Conservation (phyloP, 2,329 filamentous ascomycete genomes). For the Penicillium sp. region DNA sequence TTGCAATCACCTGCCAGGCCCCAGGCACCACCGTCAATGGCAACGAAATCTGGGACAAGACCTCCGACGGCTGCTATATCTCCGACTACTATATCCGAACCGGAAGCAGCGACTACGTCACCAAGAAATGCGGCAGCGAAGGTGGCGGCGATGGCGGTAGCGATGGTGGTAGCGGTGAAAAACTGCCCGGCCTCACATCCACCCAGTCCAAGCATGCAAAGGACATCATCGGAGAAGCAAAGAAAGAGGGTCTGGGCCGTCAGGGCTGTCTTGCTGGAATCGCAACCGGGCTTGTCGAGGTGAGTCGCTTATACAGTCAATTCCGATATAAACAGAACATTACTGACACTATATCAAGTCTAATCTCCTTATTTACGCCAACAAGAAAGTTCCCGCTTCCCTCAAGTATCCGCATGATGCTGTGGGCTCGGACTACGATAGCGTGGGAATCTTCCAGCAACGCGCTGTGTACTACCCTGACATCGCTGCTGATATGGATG, state of each 20-base stretch:
- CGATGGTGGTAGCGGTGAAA: slow-evolving; percentile 1
- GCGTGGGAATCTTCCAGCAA: slow-evolving; percentile 27
- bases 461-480: slow-evolving; percentile 20
- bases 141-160: background rate
- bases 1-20: slow-evolving; percentile 15
- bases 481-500: slow-evolving; percentile 23
- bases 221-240: slow-evolving; percentile 21
- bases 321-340: too few relatives aligned
- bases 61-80: slow-evolving; percentile 20
- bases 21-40: slow-evolving; percentile 12
- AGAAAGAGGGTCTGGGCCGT: slow-evolving; percentile 15
- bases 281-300: slow-evolving; percentile 22
- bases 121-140: slow-evolving; percentile 11
- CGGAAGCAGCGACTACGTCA: slow-evolving; percentile 13
- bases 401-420: slow-evolving; percentile 21
- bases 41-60: slow-evolving; percentile 21
- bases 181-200: slow-evolving; percentile 16
- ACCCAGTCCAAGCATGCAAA: slow-evolving; percentile 20
- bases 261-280: slow-evolving; percentile 23
- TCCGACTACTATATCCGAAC: slow-evolving; percentile 22
- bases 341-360: slow-evolving; percentile 8
- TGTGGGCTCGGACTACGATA: slow-evolving; percentile 23
- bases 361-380: slow-evolving; percentile 20
- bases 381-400: slow-evolving; percentile 18
- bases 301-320: background rate